Base-by-base conservation (phyloP, 1,284 basidiomycete genomes). In the Marasmius oreades region DNA sequence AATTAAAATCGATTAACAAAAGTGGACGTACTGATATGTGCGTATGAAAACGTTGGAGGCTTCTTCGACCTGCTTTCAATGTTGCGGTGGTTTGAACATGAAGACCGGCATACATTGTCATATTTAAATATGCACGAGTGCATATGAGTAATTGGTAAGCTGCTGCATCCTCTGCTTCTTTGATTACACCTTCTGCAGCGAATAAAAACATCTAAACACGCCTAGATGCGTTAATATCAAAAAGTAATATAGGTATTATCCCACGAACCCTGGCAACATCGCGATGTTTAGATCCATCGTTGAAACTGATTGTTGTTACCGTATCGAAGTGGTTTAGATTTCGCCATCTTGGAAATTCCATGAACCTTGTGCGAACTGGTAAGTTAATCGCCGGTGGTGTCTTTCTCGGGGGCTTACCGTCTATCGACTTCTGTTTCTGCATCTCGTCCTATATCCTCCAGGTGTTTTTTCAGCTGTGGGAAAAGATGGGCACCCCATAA, bases 251-350 rank as follows among this genome's bases (percentile, higher is more conserved):
- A 26, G 2, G 26, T 24, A 20, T 28, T n/a, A 24, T 14, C 14
- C 16, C 10, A 50, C 47, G 28, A 26, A 50, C 47, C 47, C 26
- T 77, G 0, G 69, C 65, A 2, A 77, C 67, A 59, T 76, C 73
- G 51, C 70, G 66, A 55, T 66, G 63, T 53, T 78, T 77, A 1
- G 58, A 57, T 3, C 68, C 73, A 64, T 77, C 75, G 34, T 66
- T 64, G 52, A 73, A 77, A 1, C 61, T 51, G 6, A 72, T 55
- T 20, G 60, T 61, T 24, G 66, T 64, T 6, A 75, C 60, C 12
- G 62, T 52, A n/a, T 61, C 23, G 42, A 77, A 76, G 56, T 77
- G 75, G 42, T 69, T 69, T 0, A 78, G 59, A 3, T 62, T 62
- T 0, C 62, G 51, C 74, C 75, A 77, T 0, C 64, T 53, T 0